Evolutionary conservation across 768 basidiomycete species (phyloP).

Genomic region (Dendrothele bispora): DNA sequence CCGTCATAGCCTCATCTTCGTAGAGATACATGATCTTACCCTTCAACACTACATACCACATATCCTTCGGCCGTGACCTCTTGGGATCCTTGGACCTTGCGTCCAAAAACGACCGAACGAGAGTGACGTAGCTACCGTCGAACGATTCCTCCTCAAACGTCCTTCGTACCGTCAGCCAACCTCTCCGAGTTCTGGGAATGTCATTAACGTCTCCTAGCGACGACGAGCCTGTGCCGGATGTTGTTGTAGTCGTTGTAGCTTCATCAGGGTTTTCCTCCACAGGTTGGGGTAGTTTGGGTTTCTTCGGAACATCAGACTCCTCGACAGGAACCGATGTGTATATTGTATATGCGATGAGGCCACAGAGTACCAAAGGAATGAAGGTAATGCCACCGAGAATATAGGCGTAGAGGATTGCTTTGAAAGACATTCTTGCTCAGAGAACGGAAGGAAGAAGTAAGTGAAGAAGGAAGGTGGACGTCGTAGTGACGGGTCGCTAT

Average conservation of each 20-base stretch:
- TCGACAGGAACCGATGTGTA: slow-evolving; percentile 88
- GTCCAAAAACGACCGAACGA: slow-evolving; percentile 79
- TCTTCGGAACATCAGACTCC: slow-evolving; percentile 43
- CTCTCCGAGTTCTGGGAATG: slow-evolving; percentile 64
- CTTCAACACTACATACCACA: slow-evolving; percentile 92
- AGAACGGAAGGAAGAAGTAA: too few species aligned
- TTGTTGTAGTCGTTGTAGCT: slow-evolving; percentile 22
- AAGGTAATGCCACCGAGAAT: slow-evolving; percentile 89
- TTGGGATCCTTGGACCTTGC: slow-evolving; percentile 84
- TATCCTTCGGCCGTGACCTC: slow-evolving; percentile 82
- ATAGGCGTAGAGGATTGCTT: slow-evolving; percentile 78
- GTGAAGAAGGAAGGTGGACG: too few species aligned
- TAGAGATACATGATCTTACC: slow-evolving; percentile 90
- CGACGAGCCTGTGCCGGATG: slow-evolving; percentile 26
- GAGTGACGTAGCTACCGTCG: slow-evolving; percentile 75
- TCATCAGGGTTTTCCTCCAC: slow-evolving; percentile 25
- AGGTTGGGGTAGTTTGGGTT: slow-evolving; percentile 25
- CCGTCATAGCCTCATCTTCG: slow-evolving; percentile 88
- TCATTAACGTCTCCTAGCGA: slow-evolving; percentile 44
- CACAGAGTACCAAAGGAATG: slow-evolving; percentile 71
- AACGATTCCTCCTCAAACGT: slow-evolving; percentile 67
- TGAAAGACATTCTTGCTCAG: slow-evolving; percentile 66
- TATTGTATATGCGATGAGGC: slow-evolving; percentile 57
- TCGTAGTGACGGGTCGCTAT: too few species aligned
- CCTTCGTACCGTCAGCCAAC: slow-evolving; percentile 81